Evolutionary conservation across 164 flowering plant species (phyloP).

Genomic region (Tetrastigma voinierianum): DNA sequence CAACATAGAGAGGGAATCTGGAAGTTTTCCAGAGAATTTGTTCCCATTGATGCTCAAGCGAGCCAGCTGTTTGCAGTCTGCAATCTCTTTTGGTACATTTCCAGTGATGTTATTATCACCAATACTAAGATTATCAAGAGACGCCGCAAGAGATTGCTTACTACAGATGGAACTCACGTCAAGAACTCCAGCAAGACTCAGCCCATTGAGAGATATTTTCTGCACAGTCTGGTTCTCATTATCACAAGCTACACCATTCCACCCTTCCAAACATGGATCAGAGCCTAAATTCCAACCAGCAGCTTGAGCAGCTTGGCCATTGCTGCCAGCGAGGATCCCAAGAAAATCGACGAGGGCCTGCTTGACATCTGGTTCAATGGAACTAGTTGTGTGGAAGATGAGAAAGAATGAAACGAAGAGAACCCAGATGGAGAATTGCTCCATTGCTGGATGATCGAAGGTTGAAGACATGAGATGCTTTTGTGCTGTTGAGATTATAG

Average conservation of each 20-base stretch:
- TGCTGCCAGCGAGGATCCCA: conserved; percentile 16
- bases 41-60: conserved; percentile 33
- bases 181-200: conserved; percentile 31
- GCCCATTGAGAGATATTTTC: conserved; percentile 25
- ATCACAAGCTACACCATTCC: conserved; percentile 41
- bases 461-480: not conserved
- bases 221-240: conserved; percentile 6
- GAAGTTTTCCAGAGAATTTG: conserved; percentile 37
- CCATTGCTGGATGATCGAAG: conserved; percentile 18
- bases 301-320: conserved; percentile 9
- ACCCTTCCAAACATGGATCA: conserved; percentile 44
- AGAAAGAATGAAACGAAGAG: conserved; percentile 28
- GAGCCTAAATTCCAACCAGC: conserved; percentile 38
- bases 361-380: conserved; percentile 28
- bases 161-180: conserved; percentile 34
- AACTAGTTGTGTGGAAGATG: conserved; percentile 17
- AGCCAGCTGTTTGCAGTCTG: conserved; percentile 43
- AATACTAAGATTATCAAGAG: conserved; percentile 32
- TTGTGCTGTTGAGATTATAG: conserved; percentile 9
- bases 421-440: conserved; percentile 25
- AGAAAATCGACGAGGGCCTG: conserved; percentile 29
- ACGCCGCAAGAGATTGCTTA: conserved; percentile 23
- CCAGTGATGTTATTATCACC: conserved; percentile 40
- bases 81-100: conserved; percentile 27
- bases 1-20: conserved; percentile 30